These are phyloP conservation scores for Letharia columbiana DNA, from an alignment of 495 filamentous ascomycete species.

Conservation along the genomic window DNA sequence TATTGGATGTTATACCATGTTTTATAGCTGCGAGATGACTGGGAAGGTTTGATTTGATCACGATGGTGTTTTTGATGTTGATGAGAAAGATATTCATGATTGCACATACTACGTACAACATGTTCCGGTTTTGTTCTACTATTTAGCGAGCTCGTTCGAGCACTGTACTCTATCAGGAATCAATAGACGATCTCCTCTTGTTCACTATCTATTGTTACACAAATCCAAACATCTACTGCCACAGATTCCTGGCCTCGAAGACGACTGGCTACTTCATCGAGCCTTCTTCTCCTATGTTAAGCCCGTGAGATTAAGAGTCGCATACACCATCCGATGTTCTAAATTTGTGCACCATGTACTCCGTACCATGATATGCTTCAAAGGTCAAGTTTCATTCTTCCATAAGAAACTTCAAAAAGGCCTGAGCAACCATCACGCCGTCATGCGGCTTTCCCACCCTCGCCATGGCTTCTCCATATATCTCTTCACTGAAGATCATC, in stretches of 20 bases:
- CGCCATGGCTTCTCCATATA: slow-evolving; percentile 56
- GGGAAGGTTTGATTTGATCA: neutral
- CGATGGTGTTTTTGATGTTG: slow-evolving; percentile 1
- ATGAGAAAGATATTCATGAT: slow-evolving; percentile 11
- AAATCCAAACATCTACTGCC: neutral
- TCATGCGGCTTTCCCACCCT: slow-evolving; percentile 63
- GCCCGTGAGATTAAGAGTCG: neutral
- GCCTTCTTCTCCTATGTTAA: no score
- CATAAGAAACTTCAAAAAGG: slow-evolving; percentile 67
- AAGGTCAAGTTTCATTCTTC: slow-evolving; percentile 31
- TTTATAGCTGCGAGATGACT: slow-evolving; percentile 8
- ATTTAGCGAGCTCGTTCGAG: neutral
- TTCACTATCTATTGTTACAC: neutral
- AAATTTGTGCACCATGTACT: no score
- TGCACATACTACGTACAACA: slow-evolving; percentile 10
- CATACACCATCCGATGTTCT: neutral
- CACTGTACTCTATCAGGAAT: slow-evolving; percentile 9
- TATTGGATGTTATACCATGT: slow-evolving; percentile 7
- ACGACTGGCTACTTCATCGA: neutral
- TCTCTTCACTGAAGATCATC: slow-evolving; percentile 58
- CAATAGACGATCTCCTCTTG: slow-evolving; percentile 17
- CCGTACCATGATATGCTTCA: no score
- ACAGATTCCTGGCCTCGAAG: neutral
- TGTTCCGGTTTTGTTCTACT: neutral
- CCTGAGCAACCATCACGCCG: slow-evolving; percentile 57